Evolutionary conservation across 139 green algal species (phyloP).

Genomic region (Penium margaritaceum): DNA sequence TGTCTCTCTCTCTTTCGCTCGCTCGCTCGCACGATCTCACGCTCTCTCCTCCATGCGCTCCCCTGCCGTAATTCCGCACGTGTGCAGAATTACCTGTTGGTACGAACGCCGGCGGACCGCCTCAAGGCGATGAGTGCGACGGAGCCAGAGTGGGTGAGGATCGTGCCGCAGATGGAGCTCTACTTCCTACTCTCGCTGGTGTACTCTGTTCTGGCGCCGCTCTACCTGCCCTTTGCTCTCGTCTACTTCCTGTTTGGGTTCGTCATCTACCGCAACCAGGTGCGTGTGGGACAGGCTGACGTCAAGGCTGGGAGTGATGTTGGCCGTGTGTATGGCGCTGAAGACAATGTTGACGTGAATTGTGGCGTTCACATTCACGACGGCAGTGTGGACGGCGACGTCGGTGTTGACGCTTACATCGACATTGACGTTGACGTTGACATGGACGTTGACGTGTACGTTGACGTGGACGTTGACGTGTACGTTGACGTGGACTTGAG

Average conservation of each 20-base stretch:
- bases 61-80: not conserved
- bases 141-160: not conserved
- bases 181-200: conserved; percentile 32
- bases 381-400: too few relatives aligned
- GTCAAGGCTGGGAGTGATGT: too few relatives aligned
- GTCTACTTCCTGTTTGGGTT: conserved; percentile 29
- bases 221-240: conserved; percentile 29
- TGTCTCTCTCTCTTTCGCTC: not conserved
- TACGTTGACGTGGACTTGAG: too few relatives aligned
- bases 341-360: too few relatives aligned
- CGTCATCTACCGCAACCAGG: conserved; percentile 28
- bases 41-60: not conserved
- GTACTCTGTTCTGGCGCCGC: conserved; percentile 20
- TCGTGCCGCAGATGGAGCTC: conserved; percentile 2
- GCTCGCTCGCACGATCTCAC: not conserved
- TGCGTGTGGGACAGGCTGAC: too few relatives aligned
- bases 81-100: conserved; percentile 10
- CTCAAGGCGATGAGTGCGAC: conserved; percentile 23
- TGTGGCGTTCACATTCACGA: too few relatives aligned
- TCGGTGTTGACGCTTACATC: too few relatives aligned
- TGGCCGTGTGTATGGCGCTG: too few relatives aligned
- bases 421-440: too few relatives aligned
- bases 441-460: too few relatives aligned
- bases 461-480: too few relatives aligned
- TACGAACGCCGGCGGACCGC: conserved; percentile 10